Evolutionary conservation across 2,329 filamentous ascomycete genomes (phyloP).

Genomic region (Botryotinia convoluta): DNA sequence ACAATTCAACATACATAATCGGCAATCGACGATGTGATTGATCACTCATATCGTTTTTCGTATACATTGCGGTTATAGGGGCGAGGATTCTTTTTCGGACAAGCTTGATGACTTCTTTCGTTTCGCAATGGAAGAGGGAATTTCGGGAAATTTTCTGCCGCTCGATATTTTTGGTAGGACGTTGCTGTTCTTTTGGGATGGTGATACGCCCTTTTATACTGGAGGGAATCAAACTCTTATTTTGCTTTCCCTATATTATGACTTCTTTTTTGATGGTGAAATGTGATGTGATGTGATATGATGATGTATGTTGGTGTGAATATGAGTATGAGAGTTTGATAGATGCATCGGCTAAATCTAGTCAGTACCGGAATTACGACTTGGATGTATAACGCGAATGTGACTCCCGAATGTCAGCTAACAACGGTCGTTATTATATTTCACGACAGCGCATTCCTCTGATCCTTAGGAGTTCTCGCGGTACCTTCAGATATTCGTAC

Average conservation of each 20-base stretch:
- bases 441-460: not conserved
- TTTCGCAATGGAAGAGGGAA: not conserved
- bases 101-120: conserved; percentile 8
- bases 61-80: not conserved
- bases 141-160: not conserved
- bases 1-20: not conserved
- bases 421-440: not conserved
- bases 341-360: not conserved
- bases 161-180: not conserved
- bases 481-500: not conserved
- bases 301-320: not conserved
- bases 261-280: not conserved
- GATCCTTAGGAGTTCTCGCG: not conserved
- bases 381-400: not conserved
- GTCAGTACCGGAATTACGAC: not conserved
- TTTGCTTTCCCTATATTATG: conserved; percentile 14
- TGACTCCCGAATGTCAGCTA: not conserved
- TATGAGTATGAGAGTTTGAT: not conserved
- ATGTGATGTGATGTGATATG: conserved; percentile 4
- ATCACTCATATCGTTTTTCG: not conserved
- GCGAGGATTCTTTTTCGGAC: not conserved
- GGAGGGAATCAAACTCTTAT: conserved; percentile 13
- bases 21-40: not conserved
- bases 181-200: not conserved
- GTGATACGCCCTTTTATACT: conserved; percentile 1